A percentile compares a stretch with the other conserved stretches of the same genome.
phyloP scores from a whole-genome alignment of 257 asterid genomes.

The Leptodermis oblonga region DNA sequence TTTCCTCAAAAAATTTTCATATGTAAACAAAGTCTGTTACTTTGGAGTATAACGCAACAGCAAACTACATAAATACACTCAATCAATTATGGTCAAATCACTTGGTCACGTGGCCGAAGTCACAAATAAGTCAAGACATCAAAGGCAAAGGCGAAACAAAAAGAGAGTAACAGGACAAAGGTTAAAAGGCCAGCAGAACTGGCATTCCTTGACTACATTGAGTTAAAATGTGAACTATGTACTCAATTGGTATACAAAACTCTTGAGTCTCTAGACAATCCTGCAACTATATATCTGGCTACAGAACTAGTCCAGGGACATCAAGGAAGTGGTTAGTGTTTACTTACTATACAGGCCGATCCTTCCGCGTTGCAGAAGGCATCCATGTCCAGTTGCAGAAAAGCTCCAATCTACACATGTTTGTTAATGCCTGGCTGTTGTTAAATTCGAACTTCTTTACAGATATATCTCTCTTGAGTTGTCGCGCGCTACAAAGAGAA shows the following conservation, averaged over 20 bases:
- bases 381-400: background rate
- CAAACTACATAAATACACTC: too few relatives aligned
- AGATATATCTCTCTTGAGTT: slow-evolving; percentile 10
- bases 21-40: too few relatives aligned
- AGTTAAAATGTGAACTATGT: background rate
- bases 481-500: slow-evolving; percentile 17
- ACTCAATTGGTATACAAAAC: slow-evolving; percentile 4
- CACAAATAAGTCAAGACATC: too few relatives aligned
- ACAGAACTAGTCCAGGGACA: slow-evolving; percentile 3
- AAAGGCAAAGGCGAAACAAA: background rate
- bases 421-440: background rate
- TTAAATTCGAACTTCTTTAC: background rate
- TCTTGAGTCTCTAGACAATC: slow-evolving; percentile 3
- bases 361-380: background rate
- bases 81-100: too few relatives aligned
- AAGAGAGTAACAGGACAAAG: background rate
- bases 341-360: slow-evolving; percentile 15
- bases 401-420: background rate
- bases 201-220: background rate
- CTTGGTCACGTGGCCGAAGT: too few relatives aligned
- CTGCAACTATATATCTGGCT: background rate
- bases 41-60: too few relatives aligned
- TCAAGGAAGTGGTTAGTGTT: background rate
- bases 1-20: too few relatives aligned
- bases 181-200: slow-evolving; percentile 6